Conservation (phyloP, 2,329 filamentous ascomycete genomes). For the Lasiodiplodia sp. region DNA sequence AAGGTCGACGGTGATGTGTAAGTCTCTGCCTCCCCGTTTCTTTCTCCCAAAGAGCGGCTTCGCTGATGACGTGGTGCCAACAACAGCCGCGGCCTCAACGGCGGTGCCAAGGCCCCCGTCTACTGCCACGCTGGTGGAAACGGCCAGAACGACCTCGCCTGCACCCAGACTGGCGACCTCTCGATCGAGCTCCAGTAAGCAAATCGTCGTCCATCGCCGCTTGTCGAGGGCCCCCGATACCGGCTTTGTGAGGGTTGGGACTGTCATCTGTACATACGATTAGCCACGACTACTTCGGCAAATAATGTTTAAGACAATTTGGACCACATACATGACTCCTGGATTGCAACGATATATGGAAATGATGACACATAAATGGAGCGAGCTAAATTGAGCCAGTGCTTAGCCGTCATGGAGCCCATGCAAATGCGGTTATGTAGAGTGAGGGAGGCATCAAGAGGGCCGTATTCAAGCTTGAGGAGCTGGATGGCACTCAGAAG, state of each 20-base stretch:
- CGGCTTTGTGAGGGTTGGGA: background rate
- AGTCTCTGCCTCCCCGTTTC: background rate
- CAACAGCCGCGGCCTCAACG: slow-evolving; percentile 3
- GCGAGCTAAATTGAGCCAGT: no score
- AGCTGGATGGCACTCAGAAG: no score
- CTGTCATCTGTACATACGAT: background rate
- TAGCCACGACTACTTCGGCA: background rate
- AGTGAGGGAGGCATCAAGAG: no score
- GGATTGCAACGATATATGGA: no score
- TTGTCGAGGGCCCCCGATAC: background rate
- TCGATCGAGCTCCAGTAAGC: slow-evolving; percentile 1
- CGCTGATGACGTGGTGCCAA: background rate
- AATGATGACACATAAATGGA: no score
- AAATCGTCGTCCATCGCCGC: background rate
- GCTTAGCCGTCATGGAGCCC: no score
- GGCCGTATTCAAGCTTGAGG: no score
- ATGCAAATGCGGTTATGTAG: no score
- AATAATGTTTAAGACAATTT: background rate
- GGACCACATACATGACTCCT: no score
- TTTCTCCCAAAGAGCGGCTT: no score
- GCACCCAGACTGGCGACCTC: slow-evolving; percentile 10
- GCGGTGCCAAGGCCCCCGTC: background rate
- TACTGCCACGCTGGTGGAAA: slow-evolving; percentile 17
- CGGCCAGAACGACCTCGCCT: slow-evolving; percentile 1
- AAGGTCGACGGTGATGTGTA: slow-evolving; percentile 14